These are phyloP conservation scores for Rhizodiscina lignyota DNA, from an alignment of 495 filamentous ascomycete species.

Conservation along the genomic window DNA sequence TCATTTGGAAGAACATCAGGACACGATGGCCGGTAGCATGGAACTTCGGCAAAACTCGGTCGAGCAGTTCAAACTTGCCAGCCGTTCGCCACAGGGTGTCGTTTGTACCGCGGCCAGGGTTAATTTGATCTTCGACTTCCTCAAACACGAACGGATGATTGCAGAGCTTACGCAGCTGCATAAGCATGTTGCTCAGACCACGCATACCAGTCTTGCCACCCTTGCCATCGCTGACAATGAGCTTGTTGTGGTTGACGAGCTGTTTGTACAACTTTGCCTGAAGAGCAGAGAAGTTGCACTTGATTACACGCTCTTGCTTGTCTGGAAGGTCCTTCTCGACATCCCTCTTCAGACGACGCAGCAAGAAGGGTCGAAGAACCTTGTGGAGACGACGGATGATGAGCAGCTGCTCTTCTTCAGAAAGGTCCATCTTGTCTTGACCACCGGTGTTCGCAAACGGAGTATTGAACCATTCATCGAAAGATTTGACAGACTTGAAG, in stretches of 20 bases:
- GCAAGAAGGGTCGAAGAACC: constrained; percentile 89
- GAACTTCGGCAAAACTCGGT: constrained; percentile 87
- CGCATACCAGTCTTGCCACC: constrained; percentile 90
- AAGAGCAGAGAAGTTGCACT: constrained; percentile 92
- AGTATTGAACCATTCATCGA: constrained; percentile 99
- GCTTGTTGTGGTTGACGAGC: constrained; percentile 84
- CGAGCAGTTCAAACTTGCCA: constrained; percentile 92
- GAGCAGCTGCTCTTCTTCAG: constrained; percentile 97
- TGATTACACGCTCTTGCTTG: constrained; percentile 97
- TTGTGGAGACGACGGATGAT: constrained; percentile 97
- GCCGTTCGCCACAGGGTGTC: constrained; percentile 90
- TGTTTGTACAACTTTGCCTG: constrained; percentile 92
- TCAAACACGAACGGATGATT: constrained; percentile 99
- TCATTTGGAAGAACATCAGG: constrained; percentile 99
- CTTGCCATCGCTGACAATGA: constrained; percentile 86
- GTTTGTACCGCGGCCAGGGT: constrained; percentile 70
- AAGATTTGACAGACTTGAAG: constrained; percentile 98
- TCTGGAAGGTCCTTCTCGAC: constrained; percentile 97
- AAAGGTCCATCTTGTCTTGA: constrained; percentile 95
- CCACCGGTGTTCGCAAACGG: constrained; percentile 96
- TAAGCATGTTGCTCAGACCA: constrained; percentile 97
- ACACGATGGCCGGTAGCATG: constrained; percentile 76
- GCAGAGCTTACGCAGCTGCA: constrained; percentile 97
- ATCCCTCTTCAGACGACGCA: constrained; percentile 97
- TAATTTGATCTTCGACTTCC: constrained; percentile 95